Evolutionary conservation across 257 asterid species (phyloP).

Genomic region (Nyctanthes arbortristis): DNA sequence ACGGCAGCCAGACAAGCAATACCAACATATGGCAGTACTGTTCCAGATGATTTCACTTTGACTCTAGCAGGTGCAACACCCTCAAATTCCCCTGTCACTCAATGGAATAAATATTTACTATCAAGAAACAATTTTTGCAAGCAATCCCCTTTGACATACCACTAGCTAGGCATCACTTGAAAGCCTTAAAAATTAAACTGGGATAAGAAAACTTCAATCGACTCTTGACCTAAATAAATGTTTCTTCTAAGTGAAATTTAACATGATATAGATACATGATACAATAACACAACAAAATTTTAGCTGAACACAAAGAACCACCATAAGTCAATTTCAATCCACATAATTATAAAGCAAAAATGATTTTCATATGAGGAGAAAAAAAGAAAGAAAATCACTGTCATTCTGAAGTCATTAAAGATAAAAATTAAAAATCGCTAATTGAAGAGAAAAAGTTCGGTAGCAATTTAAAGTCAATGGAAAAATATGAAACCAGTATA

Average conservation of each 20-base stretch:
- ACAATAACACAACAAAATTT: background rate
- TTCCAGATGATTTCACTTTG: constrained; percentile 60
- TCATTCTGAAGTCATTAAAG: too few relatives aligned
- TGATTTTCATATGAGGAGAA: background rate
- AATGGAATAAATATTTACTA: constrained; percentile 16
- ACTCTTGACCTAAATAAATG: too few relatives aligned
- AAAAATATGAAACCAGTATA: background rate
- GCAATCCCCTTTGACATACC: background rate
- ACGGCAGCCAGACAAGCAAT: constrained; percentile 89
- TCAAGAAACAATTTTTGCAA: constrained; percentile 3
- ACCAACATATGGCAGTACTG: constrained; percentile 91
- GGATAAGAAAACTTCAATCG: background rate
- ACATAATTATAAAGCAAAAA: background rate
- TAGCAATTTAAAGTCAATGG: too few relatives aligned
- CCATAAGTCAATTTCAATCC: background rate
- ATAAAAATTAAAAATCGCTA: background rate
- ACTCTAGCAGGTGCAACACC: constrained; percentile 51
- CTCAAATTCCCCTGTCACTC: constrained; percentile 62
- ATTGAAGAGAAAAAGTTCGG: too few relatives aligned
- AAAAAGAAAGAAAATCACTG: too few relatives aligned
- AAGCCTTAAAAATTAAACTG: constrained; percentile 5
- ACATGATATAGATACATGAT: background rate
- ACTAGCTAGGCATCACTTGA: background rate
- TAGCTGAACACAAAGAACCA: background rate
- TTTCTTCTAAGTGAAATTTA: too few relatives aligned